Percentiles rank a stretch among this genome's conserved stretches.
Conservation (phyloP, 306 rosid genomes). For the Lagenaria siceraria region DNA sequence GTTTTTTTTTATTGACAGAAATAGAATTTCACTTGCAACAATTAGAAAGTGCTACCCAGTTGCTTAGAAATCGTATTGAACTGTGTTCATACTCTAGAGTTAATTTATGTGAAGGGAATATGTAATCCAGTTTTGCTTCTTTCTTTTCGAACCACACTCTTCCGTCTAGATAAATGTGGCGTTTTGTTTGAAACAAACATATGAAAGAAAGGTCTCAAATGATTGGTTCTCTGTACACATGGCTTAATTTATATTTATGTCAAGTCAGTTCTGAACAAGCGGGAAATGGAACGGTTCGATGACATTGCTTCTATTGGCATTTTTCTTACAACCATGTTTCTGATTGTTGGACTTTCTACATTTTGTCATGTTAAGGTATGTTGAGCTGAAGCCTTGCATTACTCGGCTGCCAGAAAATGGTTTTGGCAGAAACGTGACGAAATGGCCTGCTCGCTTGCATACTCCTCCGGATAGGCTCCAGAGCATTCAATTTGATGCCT, state of each 20-base stretch:
- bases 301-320: not conserved
- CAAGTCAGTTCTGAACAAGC: not conserved
- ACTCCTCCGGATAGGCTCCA: slow-evolving; percentile 83
- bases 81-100: not conserved
- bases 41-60: not conserved
- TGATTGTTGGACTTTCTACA: not conserved
- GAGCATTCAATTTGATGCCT: slow-evolving; percentile 64
- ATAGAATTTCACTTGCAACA: not conserved
- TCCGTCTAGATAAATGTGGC: not conserved
- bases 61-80: not conserved
- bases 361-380: slow-evolving; percentile 45
- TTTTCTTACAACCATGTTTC: not conserved
- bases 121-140: not conserved
- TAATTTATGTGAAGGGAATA: not conserved
- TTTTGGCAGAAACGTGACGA: slow-evolving; percentile 43
- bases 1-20: not conserved
- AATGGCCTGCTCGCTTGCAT: slow-evolving; percentile 77
- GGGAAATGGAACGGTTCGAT: not conserved
- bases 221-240: not conserved
- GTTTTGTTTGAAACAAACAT: not conserved
- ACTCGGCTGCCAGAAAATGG: slow-evolving; percentile 64
- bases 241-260: not conserved
- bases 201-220: not conserved
- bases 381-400: slow-evolving; percentile 72
- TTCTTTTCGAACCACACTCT: not conserved